phyloP scores from a whole-genome alignment of 2,329 filamentous ascomycete species.

The Beauveria medogensis region DNA sequence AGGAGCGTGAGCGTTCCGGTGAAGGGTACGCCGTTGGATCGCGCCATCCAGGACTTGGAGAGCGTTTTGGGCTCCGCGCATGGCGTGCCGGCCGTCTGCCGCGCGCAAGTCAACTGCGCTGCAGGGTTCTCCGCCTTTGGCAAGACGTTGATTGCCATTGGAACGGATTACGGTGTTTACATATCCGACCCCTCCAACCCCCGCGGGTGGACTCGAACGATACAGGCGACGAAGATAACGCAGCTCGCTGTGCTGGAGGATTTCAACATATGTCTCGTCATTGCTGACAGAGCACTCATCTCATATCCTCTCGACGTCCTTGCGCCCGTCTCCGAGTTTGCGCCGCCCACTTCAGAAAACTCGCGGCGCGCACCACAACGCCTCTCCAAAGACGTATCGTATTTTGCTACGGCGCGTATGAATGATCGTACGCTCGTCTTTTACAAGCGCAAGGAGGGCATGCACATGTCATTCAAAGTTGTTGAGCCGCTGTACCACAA shows the following conservation, averaged over 20 bases:
- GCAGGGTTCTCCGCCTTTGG: constrained; percentile 81
- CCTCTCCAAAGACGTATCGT: constrained; percentile 85
- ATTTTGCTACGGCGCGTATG: constrained; percentile 94
- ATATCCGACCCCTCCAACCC: constrained; percentile 84
- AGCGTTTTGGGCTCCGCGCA: constrained; percentile 62
- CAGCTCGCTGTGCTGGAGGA: constrained; percentile 94
- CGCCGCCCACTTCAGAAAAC: constrained; percentile 59
- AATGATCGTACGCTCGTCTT: constrained; percentile 92
- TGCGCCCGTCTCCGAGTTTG: constrained; percentile 52
- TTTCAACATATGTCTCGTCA: constrained; percentile 84
- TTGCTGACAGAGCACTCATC: constrained; percentile 84
- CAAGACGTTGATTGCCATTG: constrained; percentile 83
- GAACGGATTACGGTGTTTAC: constrained; percentile 90
- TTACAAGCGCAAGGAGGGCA: constrained; percentile 90
- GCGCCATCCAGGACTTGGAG: constrained; percentile 85
- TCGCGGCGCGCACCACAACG: constrained; percentile 83
- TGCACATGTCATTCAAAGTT: constrained; percentile 93
- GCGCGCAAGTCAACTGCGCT: constrained; percentile 84
- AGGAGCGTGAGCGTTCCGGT: constrained; percentile 65
- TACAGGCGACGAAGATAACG: constrained; percentile 69
- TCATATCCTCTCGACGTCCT: constrained; percentile 91
- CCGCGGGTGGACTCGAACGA: constrained; percentile 81
- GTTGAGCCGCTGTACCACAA: constrained; percentile 94
- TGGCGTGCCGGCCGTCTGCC: constrained; percentile 69
- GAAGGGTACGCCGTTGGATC: constrained; percentile 81